Evolutionary conservation across 2,329 filamentous ascomycete genomes (phyloP), one percentile per base, ranked within the genome.

Genomic region (Fonsecaea nubica): DNA sequence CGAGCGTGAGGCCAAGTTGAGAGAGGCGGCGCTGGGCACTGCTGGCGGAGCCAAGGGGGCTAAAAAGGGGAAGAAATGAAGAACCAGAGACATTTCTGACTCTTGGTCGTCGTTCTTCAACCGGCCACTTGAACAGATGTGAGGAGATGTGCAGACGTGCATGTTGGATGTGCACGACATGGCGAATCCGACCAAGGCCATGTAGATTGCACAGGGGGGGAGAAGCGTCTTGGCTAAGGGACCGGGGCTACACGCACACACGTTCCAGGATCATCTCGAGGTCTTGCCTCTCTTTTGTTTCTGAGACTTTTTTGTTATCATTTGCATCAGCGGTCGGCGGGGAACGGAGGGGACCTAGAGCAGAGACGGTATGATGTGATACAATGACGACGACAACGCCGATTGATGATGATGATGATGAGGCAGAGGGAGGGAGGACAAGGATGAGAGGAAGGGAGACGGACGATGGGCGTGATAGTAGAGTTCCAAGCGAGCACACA

Each of bases 1-100:
- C 33, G 75, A 75, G 9, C 74, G 76, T 30, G 80, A 83, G 72
- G 75, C 75, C 12, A 81, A 79, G 72, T 69, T 77, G 71, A 74
- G 77, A 45, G 75, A 76, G 61, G 78, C 77, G 35, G 79, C 79
- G 0, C 66, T 78, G 72, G 79, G 79, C 2, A 74, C 75, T 60
- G 38, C 56, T 57, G 70, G 60, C 3, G 63, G 50, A 3, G 63
- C 65, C 50, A 73, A 72, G 65, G 75, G 75, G 71, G 77, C 75
- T 65, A 72, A 71, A 15, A 73, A 74, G 13, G 76, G 65, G n/a
- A 69, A 72, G 65, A 72, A 71, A 61, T 69, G 62, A 71, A 48
- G 59, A 33, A 68, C 25, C 25, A 25, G 3, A 25, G 25, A 25
- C 25, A 25, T 25, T 25, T 25, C 25, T 25, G 25, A 25, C 25